Evolutionary conservation across 768 basidiomycete genomes (phyloP).

Genomic region (Boletus tomentosulus): DNA sequence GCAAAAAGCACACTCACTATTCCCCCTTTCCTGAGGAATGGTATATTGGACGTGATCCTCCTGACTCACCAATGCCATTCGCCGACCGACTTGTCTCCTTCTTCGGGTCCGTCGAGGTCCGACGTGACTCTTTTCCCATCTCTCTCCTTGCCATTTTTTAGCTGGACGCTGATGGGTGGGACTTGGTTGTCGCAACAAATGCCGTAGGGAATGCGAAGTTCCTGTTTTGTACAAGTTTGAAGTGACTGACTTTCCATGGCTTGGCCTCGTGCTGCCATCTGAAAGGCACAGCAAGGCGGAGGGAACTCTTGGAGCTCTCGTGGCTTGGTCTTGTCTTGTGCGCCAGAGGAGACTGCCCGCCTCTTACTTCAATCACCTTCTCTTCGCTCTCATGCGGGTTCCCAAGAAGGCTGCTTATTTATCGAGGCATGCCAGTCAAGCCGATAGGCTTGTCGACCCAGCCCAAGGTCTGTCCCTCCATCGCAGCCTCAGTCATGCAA

Average conservation of each 20-base stretch:
- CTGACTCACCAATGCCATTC: too few species aligned
- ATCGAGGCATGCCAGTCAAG: background rate
- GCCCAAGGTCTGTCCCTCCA: conserved; percentile 37
- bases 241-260: background rate
- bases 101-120: too few species aligned
- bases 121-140: too few species aligned
- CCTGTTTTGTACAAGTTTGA: too few species aligned
- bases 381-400: background rate
- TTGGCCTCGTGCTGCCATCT: background rate
- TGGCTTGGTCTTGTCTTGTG: background rate
- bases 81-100: too few species aligned
- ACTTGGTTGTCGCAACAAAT: too few species aligned
- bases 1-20: background rate
- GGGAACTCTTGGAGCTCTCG: background rate
- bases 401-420: background rate
- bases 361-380: background rate
- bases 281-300: background rate
- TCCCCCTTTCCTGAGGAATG: background rate
- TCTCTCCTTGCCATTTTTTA: background rate
- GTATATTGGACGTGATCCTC: background rate
- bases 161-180: background rate
- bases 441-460: conserved; percentile 33
- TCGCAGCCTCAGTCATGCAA: conserved; percentile 46
- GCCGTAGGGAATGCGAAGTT: background rate
- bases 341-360: too few species aligned